Base-by-base conservation (phyloP, 148 eudicot genomes). In the Rheum nobile region DNA sequence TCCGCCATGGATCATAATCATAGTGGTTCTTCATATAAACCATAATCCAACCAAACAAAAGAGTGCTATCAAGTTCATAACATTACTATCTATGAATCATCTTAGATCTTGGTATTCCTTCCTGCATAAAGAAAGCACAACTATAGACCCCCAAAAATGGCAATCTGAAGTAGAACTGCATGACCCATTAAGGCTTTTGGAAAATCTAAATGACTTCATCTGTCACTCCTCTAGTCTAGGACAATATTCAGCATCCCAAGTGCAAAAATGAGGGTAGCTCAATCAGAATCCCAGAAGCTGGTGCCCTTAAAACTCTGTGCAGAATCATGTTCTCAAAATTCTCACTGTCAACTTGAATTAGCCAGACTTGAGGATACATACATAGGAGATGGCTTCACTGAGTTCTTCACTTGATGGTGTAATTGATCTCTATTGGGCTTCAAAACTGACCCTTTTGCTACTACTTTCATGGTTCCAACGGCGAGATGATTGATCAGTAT, bases 401-500 rank as follows among this genome's bases (percentile, higher is more conserved):
- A 41, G 43, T 41, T 41, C 43, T 41, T 41, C 43, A 41, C 10
- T 41, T 41, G 43, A 9, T 41, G 43, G 11, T 41, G 2, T 41
- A n/a, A 4, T 8, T 4, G 32, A 59, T 24, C 34, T 59, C 67
- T 75, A 65, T n/a, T 75, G 55, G 16, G 31, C 16, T 59, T 76
- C 74, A 78, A 71, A 88, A 78, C 72, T 81, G 22, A 80, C 78
- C 86, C 84, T 83, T 71, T 77, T 79, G 61, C 79, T 65, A 79
- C 47, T 81, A 29, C 71, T 68, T 72, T 63, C 78, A 55, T 78
- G 77, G 52, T 74, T 77, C 88, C 89, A 84, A 19, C 72, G 68
- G 71, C 67, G 77, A 74, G 76, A 43, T 57, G 85, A 46, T 37
- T 77, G 75, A 69, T 71, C 85, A 59, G 32, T 76, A 44, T 77